A percentile compares a stretch with the other conserved stretches of the same genome.
Conservation (phyloP, 2,329 filamentous ascomycete species). For the Orbilia blumenaviensis region DNA sequence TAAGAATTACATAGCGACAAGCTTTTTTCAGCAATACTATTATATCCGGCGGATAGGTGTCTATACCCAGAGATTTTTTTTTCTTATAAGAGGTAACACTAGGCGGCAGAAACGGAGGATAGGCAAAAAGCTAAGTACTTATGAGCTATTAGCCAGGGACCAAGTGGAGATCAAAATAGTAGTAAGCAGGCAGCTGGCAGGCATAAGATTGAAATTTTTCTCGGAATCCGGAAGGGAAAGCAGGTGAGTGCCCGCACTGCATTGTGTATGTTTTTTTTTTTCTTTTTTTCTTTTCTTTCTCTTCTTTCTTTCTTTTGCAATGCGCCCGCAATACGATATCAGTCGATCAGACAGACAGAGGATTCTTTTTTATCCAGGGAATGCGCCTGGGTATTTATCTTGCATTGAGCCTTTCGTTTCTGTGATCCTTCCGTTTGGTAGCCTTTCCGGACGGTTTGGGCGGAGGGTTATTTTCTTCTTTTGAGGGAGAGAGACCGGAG, state of each 20-base stretch:
- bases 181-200: neutral
- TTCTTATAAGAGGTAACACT: no score
- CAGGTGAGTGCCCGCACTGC: constrained; percentile 23
- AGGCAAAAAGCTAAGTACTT: no score
- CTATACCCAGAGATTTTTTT: no score
- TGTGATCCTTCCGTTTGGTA: neutral
- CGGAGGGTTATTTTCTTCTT: no score
- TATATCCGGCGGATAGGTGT: no score
- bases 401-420: constrained; percentile 39
- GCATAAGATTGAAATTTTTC: no score
- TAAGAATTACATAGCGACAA: constrained; percentile 16
- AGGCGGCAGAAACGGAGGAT: neutral
- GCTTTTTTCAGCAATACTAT: neutral
- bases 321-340: no score
- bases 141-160: no score
- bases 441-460: no score
- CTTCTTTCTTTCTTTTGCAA: neutral
- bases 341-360: neutral
- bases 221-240: no score
- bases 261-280: neutral
- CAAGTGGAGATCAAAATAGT: neutral
- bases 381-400: constrained; percentile 45
- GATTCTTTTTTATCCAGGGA: neutral
- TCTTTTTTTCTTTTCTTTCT: neutral
- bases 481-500: no score